These are phyloP conservation scores for Neocucurbitaria cava DNA, from an alignment of 2,329 filamentous ascomycete genomes.

Conservation along the genomic window DNA sequence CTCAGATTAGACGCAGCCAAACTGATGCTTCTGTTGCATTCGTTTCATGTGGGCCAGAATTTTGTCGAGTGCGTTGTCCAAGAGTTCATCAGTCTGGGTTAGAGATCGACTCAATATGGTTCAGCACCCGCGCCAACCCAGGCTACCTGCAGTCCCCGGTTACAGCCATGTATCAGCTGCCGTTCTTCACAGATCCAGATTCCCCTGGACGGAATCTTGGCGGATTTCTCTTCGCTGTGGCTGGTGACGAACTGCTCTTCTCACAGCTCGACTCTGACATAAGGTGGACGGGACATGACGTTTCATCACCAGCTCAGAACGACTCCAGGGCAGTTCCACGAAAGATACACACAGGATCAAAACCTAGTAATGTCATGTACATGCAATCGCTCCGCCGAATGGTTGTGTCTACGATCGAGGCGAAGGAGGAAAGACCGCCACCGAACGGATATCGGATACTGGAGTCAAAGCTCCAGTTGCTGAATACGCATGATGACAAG, in stretches of 20 bases:
- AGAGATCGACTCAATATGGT: conserved; percentile 47
- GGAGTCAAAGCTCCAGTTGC: conserved; percentile 43
- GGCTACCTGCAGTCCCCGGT: conserved; percentile 40
- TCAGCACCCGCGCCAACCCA: conserved; percentile 38
- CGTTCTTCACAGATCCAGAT: conserved; percentile 29
- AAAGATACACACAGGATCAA: conserved; percentile 30
- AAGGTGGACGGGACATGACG: conserved; percentile 12
- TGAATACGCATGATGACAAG: conserved; percentile 30
- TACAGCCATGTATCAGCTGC: conserved; percentile 42
- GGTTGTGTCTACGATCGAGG: conserved; percentile 55
- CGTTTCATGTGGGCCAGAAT: conserved; percentile 48
- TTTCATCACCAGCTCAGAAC: neutral
- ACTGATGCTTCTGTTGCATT: conserved; percentile 40
- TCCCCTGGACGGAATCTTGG: conserved; percentile 49
- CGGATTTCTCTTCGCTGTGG: conserved; percentile 57
- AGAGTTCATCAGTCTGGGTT: conserved; percentile 8
- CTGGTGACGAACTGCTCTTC: conserved; percentile 56
- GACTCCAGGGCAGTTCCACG: conserved; percentile 33
- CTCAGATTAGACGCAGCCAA: conserved; percentile 27
- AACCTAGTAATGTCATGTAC: conserved; percentile 51
- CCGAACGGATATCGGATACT: conserved; percentile 46
- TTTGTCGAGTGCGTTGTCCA: conserved; percentile 41
- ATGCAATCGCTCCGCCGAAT: conserved; percentile 54
- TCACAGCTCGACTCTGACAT: conserved; percentile 54
- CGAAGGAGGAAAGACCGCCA: conserved; percentile 40